Evolutionary conservation across 148 eudicot genomes (phyloP), one percentile per base, ranked within the genome.

Genomic region (Cornus florida): DNA sequence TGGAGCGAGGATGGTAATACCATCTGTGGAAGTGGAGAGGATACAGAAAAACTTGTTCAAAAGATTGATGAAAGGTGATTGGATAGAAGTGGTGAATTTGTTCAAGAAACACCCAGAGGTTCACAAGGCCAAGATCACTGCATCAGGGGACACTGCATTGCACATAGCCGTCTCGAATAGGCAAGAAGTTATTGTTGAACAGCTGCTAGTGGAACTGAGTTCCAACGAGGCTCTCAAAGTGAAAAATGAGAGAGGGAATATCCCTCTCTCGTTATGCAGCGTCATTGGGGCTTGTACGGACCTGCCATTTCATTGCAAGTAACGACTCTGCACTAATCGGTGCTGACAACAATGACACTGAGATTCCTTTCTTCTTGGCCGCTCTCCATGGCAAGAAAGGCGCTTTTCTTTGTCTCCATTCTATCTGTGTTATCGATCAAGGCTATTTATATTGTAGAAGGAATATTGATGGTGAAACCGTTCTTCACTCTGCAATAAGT

Each of bases 401-500:
- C 12, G 71, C 43, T 70, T 70, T 70, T 19, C 76, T 65, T 22
- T 50, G 48, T 14, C 72, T 79, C 28, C 70, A 50, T 17, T 10
- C 6, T 38, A 9, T 62, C 1, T 48, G 41, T 32, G 24, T 4
- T n/a, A 31, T 7, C 3, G 48, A 28, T 2, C 4, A 28, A 5
- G 72, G 65, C 65, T 67, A 48, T 7, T 31, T 39, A 7, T 33
- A 13, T 50, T 72, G 71, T 32, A 64, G 77, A 46, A 66, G 72
- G 50, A 79, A 50, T 43, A 28, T 28, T 28, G 66, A 79, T 66
- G 82, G 82, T 17, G 76, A 79, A 7, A 79, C 76, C 2, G 41
- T 73, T 72, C 76, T 79, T 31, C 76, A 79, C 33, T 28, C 41
- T 33, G 82, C 82, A 22, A 72, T 79, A 50, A 22, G 22, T 31